Conservation (phyloP, 202 grass and related monocot genomes). For the Carex arenaria region DNA sequence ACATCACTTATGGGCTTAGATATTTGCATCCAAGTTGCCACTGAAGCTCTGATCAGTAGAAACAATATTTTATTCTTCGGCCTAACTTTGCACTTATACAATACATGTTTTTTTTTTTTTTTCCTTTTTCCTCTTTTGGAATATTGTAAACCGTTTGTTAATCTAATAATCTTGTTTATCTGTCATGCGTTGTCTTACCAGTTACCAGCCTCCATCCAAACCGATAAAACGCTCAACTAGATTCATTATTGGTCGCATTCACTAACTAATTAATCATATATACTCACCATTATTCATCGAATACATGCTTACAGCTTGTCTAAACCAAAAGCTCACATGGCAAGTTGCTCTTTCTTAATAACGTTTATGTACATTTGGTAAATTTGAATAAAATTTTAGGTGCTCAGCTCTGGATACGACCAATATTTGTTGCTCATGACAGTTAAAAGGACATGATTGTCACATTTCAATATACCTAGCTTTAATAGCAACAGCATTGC, state of each 20-base stretch:
- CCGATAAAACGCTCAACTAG: background rate
- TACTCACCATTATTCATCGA: background rate
- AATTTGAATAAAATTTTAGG: background rate
- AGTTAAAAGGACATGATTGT: background rate
- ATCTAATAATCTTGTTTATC: background rate
- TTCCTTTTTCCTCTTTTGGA: background rate
- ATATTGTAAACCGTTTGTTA: background rate
- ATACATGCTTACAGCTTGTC: background rate
- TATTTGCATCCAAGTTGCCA: background rate
- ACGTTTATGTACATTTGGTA: background rate
- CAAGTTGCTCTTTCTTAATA: slow-evolving; percentile 7
- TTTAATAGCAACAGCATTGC: background rate
- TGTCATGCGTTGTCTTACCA: background rate
- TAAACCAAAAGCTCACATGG: slow-evolving; percentile 19
- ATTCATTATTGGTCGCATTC: background rate
- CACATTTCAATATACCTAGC: background rate
- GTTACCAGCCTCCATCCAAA: background rate
- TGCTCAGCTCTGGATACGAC: background rate
- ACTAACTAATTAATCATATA: background rate
- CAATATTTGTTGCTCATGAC: background rate
- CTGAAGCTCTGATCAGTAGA: background rate
- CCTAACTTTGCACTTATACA: background rate
- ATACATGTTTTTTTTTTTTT: background rate
- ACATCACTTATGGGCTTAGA: background rate
- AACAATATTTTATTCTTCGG: background rate